phyloP scores from a whole-genome alignment of 1,284 basidiomycete species.

The Singerocomus inundabilis region DNA sequence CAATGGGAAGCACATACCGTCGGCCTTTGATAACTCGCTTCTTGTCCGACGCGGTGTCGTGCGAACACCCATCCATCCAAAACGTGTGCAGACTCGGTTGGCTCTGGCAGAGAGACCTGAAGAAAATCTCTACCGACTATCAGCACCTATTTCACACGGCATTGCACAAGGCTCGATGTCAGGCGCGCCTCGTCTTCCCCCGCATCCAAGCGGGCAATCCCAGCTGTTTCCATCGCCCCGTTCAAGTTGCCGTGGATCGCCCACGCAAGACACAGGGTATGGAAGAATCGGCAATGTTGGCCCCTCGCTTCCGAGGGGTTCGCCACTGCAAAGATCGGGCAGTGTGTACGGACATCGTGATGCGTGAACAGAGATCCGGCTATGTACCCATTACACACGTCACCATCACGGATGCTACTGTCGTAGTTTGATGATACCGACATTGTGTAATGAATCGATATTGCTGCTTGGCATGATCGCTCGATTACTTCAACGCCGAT shows the following conservation, averaged over 20 bases:
- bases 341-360: neutral
- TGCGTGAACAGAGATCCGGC: neutral
- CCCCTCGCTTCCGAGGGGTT: conserved; percentile 1
- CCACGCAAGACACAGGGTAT: neutral
- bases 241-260: neutral
- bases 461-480: too few species aligned
- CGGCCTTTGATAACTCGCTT: conserved; percentile 2
- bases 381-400: too few species aligned
- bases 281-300: neutral
- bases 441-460: too few species aligned
- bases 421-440: too few species aligned
- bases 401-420: too few species aligned
- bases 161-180: neutral
- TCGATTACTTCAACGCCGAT: too few species aligned
- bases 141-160: neutral
- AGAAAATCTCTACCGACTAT: neutral
- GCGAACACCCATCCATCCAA: neutral
- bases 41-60: conserved; percentile 3
- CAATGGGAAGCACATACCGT: neutral
- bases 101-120: conserved; percentile 1
- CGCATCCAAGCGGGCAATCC: neutral
- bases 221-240: neutral
- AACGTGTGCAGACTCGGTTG: conserved; percentile 10
- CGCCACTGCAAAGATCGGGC: neutral
- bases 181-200: neutral